Evolutionary conservation across 2,329 filamentous ascomycete genomes (phyloP).

Genomic region (Ophiosphaerella korrae): DNA sequence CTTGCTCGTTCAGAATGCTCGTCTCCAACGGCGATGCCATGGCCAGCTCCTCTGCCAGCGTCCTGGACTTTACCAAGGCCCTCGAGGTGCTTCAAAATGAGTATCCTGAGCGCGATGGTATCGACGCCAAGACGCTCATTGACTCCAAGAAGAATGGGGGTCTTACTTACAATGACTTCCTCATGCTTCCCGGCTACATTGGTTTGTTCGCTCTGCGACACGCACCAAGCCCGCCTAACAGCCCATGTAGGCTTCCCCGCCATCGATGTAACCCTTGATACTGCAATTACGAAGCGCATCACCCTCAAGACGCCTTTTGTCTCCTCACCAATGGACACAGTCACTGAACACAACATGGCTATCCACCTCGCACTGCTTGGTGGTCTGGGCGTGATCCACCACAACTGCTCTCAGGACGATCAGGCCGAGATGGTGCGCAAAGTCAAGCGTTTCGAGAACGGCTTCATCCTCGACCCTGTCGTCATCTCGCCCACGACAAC

Average conservation of each 20-base stretch:
- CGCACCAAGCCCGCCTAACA: constrained; percentile 12
- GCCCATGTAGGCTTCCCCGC: constrained; percentile 75
- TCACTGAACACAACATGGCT: constrained; percentile 99
- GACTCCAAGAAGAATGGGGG: constrained; percentile 91
- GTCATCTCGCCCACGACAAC: constrained; percentile 88
- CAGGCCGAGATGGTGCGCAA: constrained; percentile 99
- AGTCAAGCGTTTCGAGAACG: constrained; percentile 99
- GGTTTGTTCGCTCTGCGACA: constrained; percentile 53
- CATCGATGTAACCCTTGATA: constrained; percentile 84
- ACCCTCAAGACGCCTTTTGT: constrained; percentile 95
- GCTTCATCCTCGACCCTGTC: constrained; percentile 95
- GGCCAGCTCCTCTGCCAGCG: constrained; percentile 57
- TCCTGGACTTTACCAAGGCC: constrained; percentile 76
- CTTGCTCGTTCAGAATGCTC: constrained; percentile 64
- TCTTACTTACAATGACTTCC: constrained; percentile 98
- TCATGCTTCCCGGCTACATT: constrained; percentile 95
- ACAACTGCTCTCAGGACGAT: constrained; percentile 97
- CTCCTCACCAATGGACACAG: constrained; percentile 99
- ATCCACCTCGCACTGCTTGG: constrained; percentile 94
- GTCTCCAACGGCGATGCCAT: constrained; percentile 68
- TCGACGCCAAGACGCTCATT: constrained; percentile 83
- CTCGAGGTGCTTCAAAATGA: constrained; percentile 77
- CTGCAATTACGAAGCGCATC: constrained; percentile 93
- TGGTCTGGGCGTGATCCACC: constrained; percentile 93
- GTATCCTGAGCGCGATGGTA: constrained; percentile 81